Base-by-base conservation (phyloP, 208 protist genomes). In the Leishmania gerbilli region DNA sequence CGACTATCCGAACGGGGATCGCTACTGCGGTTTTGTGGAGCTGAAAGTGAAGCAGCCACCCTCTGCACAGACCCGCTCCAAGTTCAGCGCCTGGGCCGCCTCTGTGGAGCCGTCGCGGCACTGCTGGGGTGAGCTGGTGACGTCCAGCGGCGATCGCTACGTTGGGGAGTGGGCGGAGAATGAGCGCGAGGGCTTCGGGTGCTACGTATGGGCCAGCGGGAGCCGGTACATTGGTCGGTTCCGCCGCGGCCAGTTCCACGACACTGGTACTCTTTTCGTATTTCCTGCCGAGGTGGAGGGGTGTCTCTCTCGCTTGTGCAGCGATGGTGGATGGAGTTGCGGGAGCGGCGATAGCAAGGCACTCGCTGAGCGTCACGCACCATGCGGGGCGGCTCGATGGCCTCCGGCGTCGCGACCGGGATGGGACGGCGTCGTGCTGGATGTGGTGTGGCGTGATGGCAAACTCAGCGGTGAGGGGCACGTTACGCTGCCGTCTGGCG, bases 151-250 rank as follows among this genome's bases (percentile, higher is more conserved):
- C 21, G 92, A 90, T 53, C 83, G 89, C 31, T 97, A 96, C 85
- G 91, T 94, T 79, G 95, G 95, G 11, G 91, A 97, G 82, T 98
- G 95, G 95, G 79, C 78, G 42, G 79, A 90, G 45, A 82, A 95
- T 79, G 67, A 88, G 64, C 88, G 88, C 53, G 84, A 89, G 37
- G 95, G 95, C 37, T 95, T 96, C 68, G 95, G 95, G 31, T 96
- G 92, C 83, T 86, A 92, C 71, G 53, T 94, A 71, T 92, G 89
- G 49, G 31, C 81, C 17, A 74, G 42, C 31, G 91, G 92, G 37
- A 91, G 93, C 65, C 89, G 92, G 58, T 98, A 97, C 85, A 81
- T 92, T 42, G 95, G 95, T 8, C 77, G 85, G 27, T 94, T 95
- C 71, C 68, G 79, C 67, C 72, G 60, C 45, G 88, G 87, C 37